Conservation (phyloP, 1,284 basidiomycete genomes). For the Phellopilus nigrolimitatus region DNA sequence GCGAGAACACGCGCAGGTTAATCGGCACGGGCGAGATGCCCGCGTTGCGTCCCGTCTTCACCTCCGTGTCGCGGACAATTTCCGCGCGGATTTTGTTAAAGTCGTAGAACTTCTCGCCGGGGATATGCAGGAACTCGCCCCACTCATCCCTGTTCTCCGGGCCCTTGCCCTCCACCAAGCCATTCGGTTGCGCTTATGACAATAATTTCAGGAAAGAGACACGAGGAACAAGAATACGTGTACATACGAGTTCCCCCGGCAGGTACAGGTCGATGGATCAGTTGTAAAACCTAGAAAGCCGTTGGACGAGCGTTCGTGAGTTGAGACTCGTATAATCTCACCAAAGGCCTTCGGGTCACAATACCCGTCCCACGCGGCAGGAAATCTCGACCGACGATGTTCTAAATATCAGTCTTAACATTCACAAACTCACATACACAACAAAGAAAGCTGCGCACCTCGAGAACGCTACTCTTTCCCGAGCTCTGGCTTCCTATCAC, state of each 20-base stretch:
- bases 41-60: conserved; percentile 96
- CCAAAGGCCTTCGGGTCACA: conserved; percentile 91
- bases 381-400: conserved; percentile 97
- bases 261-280: conserved; percentile 77
- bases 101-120: conserved; percentile 96
- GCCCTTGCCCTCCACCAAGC: conserved; percentile 54
- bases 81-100: conserved; percentile 96
- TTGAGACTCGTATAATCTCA: conserved; percentile 33
- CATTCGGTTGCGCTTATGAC: conserved; percentile 41
- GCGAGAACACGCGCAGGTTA: conserved; percentile 95
- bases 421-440: neutral
- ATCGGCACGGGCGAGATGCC: conserved; percentile 95
- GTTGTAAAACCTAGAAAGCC: conserved; percentile 76
- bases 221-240: conserved; percentile 23
- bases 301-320: conserved; percentile 10
- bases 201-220: conserved; percentile 18
- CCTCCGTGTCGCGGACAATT: conserved; percentile 94
- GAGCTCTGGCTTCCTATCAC: conserved; percentile 84
- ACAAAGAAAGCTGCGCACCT: conserved; percentile 42
- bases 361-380: conserved; percentile 96
- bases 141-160: conserved; percentile 93
- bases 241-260: conserved; percentile 27
- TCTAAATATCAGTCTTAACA: conserved; percentile 44
- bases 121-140: conserved; percentile 97
- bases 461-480: conserved; percentile 83